Evolutionary conservation across 2,329 filamentous ascomycete genomes (phyloP), one percentile per base, ranked within the genome.

Genomic region (Aspergillus flavus): DNA sequence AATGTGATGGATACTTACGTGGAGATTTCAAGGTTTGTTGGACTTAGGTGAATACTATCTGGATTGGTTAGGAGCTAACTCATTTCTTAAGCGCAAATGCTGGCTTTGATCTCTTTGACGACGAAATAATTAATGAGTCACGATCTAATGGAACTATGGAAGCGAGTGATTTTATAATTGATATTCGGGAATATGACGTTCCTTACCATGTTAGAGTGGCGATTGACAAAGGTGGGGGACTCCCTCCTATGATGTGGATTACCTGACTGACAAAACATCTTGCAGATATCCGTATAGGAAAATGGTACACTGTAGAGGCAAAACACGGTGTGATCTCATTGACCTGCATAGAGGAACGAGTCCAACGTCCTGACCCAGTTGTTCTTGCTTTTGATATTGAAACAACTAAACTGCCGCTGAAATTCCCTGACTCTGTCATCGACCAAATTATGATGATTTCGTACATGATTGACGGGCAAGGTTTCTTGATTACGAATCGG

Each of bases 401-500:
- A 80, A 99, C 95, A 2, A 94, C 92, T 6, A 99, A 99, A 75
- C 83, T 95, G 19, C 95, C 96, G 1, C 83, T 99, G 60, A 99
- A 99, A 78, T 99, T 99, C 71, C 96, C 95, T 30, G 96, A 99
- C 75, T 90, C 95, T 1, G 87, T 93, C 4, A 90, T 97, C 66
- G 95, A 99, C 80, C 94, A 97, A 76, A 91, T 99, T 74, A 99
- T 99, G 94, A 99, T 99, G 95, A 94, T 99, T 77, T 99, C 96
- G 36, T 99, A 99, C 82, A 99, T 99, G 96, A 98, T 99, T 72
- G 95, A 99, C 71, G 96, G 95, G 0, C 94, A 97, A 79, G 95
- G 95, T 5, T 99, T 98, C 71, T 84, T 99, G 41, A 98, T 99
- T 78, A 99, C 95, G 6, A 99, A 99, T 75, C 89, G 96, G 72